Base-by-base conservation (phyloP, 371 early-diverging fungal genomes). In the Circinella umbellata region DNA sequence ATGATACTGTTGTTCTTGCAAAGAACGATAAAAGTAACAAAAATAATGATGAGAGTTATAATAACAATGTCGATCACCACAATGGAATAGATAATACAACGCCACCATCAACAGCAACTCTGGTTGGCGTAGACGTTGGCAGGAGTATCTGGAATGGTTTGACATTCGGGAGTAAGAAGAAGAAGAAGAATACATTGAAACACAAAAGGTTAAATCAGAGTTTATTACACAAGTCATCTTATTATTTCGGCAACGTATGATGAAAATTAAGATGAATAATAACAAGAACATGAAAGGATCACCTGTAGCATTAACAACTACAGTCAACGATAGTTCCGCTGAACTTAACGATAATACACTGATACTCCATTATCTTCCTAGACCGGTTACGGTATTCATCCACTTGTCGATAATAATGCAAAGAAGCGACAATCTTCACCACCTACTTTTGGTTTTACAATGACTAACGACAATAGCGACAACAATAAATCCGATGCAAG, bases 381-480 rank as follows among this genome's bases (percentile, higher is more conserved):
- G 62, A 57, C 69, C 69, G 34, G 34, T 38, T 69, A 39, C 63
- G 63, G 18, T 69, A 69, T 20, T 62, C 69, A 66, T 51, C 57
- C 66, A 13, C 66, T 55, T 8, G 47, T 57, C 27, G 34, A 57
- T 10, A 42, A 55, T 34, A n/a, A 53, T 11, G 20, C 57, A 14
- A 66, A 65, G 47, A 47, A 51, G 38, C 66, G 57, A 36, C 51
- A 20, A 38, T 66, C 66, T 3, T 51, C 64, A 61, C 49, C 27
- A 2, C 2, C 83, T 75, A 6, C 85, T 76, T 53, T 42, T 8
- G 47, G 42, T n/a, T 27, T 2, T 27, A 27, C 27, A 27, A 27
- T 2, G 27, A 34, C 10, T 10, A 42, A 55, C 15, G 15, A 15
- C 15, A 6, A n/a, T n/a, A 51, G 51, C 51, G 3, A 3, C 51